phyloP scores from a whole-genome alignment of 2,329 filamentous ascomycete genomes.

The Monosporascus sp. region DNA sequence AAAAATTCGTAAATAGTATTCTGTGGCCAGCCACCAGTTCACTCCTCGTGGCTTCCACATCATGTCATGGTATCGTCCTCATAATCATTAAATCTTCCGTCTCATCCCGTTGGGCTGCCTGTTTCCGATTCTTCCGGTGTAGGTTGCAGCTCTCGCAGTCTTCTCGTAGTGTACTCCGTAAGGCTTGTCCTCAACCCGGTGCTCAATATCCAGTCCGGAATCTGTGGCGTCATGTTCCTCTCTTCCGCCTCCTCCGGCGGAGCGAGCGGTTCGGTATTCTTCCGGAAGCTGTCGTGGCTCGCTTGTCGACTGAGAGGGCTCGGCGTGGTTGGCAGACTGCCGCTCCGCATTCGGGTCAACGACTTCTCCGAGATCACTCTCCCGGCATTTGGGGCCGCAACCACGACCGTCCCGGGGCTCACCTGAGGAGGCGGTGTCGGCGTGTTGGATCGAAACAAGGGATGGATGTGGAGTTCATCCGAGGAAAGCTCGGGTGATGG shows the following conservation, averaged over 20 bases:
- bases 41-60: slow-evolving; percentile 2
- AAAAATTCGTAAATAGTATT: neutral
- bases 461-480: slow-evolving; percentile 68
- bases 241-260: slow-evolving; percentile 26
- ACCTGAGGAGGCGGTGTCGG: slow-evolving; percentile 60
- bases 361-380: slow-evolving; percentile 55
- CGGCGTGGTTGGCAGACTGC: slow-evolving; percentile 42
- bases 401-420: slow-evolving; percentile 65
- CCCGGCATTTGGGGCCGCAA: slow-evolving; percentile 64
- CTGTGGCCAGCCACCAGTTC: neutral
- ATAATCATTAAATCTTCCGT: slow-evolving; percentile 4
- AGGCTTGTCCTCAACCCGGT: slow-evolving; percentile 47
- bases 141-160: slow-evolving; percentile 20
- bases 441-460: slow-evolving; percentile 69
- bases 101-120: slow-evolving; percentile 7
- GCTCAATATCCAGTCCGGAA: slow-evolving; percentile 56
- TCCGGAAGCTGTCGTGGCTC: slow-evolving; percentile 44
- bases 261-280: slow-evolving; percentile 16
- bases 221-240: slow-evolving; percentile 52
- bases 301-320: slow-evolving; percentile 46
- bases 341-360: slow-evolving; percentile 50
- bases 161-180: slow-evolving; percentile 39
- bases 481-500: slow-evolving; percentile 31
- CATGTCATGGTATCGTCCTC: slow-evolving; percentile 10
- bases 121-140: slow-evolving; percentile 7